These are phyloP conservation scores for Calocera viscosa DNA, from an alignment of 768 basidiomycete genomes.

Conservation along the genomic window DNA sequence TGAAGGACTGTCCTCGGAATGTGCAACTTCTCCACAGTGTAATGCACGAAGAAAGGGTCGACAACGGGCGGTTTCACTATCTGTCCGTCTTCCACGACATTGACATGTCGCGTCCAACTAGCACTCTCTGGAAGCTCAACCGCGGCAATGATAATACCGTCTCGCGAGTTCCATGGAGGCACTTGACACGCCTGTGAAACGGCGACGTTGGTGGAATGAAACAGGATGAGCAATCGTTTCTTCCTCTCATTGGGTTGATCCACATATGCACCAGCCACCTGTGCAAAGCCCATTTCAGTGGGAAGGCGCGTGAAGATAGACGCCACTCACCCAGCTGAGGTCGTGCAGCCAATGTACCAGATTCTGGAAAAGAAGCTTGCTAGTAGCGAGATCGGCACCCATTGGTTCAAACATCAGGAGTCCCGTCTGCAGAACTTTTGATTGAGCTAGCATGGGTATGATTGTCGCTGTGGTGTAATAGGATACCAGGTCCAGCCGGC, in stretches of 20 bases:
- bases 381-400: not conserved
- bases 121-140: not conserved
- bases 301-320: too few species aligned
- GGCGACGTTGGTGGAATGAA: not conserved
- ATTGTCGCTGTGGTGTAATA: not conserved
- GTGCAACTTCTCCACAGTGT: not conserved
- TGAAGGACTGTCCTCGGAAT: not conserved
- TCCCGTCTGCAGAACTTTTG: not conserved
- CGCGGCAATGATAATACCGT: not conserved
- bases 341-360: not conserved
- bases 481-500: not conserved
- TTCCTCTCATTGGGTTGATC: not conserved
- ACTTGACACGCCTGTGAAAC: not conserved
- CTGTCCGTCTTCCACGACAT: not conserved
- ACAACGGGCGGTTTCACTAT: not conserved
- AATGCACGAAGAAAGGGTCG: not conserved
- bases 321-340: not conserved
- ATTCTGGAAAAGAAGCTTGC: not conserved
- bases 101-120: not conserved
- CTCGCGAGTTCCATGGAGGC: not conserved
- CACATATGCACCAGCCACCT: not conserved
- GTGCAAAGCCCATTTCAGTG: not conserved
- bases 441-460: not conserved
- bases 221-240: not conserved
- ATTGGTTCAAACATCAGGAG: not conserved